Evolutionary conservation across 2,329 filamentous ascomycete species (phyloP).

Genomic region (Aspergillus caelatus): DNA sequence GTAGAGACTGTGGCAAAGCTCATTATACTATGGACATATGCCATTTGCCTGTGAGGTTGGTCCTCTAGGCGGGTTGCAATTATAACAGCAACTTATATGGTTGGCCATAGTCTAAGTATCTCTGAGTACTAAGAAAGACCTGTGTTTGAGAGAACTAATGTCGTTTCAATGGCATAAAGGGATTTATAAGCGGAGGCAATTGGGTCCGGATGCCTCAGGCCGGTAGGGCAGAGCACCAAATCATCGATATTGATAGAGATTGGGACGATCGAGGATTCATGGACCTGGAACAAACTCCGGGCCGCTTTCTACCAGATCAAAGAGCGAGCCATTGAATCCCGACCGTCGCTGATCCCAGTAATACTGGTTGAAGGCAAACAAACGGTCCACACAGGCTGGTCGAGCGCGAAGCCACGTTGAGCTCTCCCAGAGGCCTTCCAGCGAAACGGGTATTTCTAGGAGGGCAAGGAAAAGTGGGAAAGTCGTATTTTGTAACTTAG

Average conservation of each 20-base stretch:
- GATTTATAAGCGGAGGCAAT: too few relatives aligned
- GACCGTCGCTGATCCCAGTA: background rate
- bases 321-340: background rate
- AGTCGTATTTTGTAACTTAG: background rate
- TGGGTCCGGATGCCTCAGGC: background rate
- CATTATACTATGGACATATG: too few relatives aligned
- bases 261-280: background rate
- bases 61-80: too few relatives aligned
- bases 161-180: too few relatives aligned
- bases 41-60: too few relatives aligned
- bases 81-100: too few relatives aligned
- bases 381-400: background rate
- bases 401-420: background rate
- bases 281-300: background rate
- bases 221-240: background rate
- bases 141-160: too few relatives aligned
- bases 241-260: background rate
- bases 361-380: background rate
- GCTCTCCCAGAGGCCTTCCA: background rate
- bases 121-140: too few relatives aligned
- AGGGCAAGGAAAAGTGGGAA: background rate
- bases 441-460: background rate
- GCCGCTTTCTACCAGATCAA: background rate
- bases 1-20: too few relatives aligned
- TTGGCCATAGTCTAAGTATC: too few relatives aligned